phyloP scores from a whole-genome alignment of 2,329 filamentous ascomycete genomes.

The Fusarium siculi region DNA sequence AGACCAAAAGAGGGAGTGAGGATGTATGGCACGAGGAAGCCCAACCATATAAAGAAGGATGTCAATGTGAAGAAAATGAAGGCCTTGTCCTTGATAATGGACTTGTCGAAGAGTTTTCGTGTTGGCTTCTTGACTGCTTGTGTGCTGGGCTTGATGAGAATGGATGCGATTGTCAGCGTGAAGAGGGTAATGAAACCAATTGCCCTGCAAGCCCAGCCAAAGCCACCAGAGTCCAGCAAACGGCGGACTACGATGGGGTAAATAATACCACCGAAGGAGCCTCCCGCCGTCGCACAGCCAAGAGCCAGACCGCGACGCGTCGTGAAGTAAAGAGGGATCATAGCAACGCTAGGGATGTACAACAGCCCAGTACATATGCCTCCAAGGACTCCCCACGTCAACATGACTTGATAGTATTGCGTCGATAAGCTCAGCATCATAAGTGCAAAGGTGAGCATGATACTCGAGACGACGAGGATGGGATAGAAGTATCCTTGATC shows the following conservation, averaged over 20 bases:
- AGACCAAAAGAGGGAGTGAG: not conserved
- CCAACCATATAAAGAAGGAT: not conserved
- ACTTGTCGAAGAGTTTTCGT: not conserved
- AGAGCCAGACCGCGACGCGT: not conserved
- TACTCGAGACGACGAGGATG: not conserved
- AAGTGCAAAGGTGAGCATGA: not conserved
- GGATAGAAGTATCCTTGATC: not conserved
- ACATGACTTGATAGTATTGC: not conserved
- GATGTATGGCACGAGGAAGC: not conserved
- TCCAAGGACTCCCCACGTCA: not conserved
- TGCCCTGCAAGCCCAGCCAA: not conserved
- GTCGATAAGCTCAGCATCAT: not conserved
- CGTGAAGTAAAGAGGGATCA: not conserved
- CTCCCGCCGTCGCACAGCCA: not conserved
- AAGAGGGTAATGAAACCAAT: not conserved
- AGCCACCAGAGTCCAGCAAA: not conserved
- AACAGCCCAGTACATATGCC: not conserved
- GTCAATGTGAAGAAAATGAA: not conserved
- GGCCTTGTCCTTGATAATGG: not conserved
- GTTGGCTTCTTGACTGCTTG: not conserved
- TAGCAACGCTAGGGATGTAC: not conserved
- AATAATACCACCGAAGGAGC: not conserved
- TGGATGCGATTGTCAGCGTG: not conserved
- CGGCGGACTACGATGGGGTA: not conserved
- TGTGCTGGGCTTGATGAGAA: not conserved